Evolutionary conservation across 108 stramenopile genomes (phyloP).

Genomic region (Licmophora abbreviata): DNA sequence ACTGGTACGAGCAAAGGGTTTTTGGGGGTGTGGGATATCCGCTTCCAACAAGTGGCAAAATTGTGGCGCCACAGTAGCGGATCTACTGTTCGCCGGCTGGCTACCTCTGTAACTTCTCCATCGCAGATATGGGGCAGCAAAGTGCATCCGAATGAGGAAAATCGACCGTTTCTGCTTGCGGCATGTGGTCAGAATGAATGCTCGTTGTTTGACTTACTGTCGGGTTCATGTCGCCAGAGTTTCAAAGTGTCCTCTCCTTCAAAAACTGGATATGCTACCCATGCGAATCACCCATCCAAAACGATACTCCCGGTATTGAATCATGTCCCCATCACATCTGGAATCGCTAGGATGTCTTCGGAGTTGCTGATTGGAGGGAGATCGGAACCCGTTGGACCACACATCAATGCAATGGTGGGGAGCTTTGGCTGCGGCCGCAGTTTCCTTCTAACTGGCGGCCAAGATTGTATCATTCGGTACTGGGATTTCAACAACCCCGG

Average conservation of each 20-base stretch:
- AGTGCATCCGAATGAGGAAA: slow-evolving; percentile 13
- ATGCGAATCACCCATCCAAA: no score
- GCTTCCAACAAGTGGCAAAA: slow-evolving; percentile 74
- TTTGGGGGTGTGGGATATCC: slow-evolving; percentile 67
- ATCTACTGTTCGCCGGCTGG: slow-evolving; percentile 72
- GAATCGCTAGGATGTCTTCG: no score
- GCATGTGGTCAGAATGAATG: slow-evolving; percentile 86
- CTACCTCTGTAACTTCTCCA: slow-evolving; percentile 66
- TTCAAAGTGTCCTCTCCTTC: slow-evolving; percentile 34
- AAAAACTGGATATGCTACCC: slow-evolving; percentile 20
- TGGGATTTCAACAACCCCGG: slow-evolving; percentile 84
- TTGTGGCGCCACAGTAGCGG: slow-evolving; percentile 84
- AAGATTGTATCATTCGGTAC: slow-evolving; percentile 72
- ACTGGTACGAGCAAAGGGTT: slow-evolving; percentile 70
- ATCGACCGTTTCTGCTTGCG: slow-evolving; percentile 77
- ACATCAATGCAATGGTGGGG: slow-evolving; percentile 72
- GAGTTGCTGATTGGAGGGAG: no score
- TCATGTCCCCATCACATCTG: slow-evolving; percentile 21
- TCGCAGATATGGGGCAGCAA: slow-evolving; percentile 37
- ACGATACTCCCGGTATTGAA: slow-evolving; percentile 38
- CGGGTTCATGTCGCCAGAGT: slow-evolving; percentile 76
- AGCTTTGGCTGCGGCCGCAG: slow-evolving; percentile 57
- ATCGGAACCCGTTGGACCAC: slow-evolving; percentile 11
- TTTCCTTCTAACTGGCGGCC: slow-evolving; percentile 88
- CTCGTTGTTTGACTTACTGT: slow-evolving; percentile 81